Evolutionary conservation across 768 basidiomycete species (phyloP).

Genomic region (Cystofilobasidium macerans): DNA sequence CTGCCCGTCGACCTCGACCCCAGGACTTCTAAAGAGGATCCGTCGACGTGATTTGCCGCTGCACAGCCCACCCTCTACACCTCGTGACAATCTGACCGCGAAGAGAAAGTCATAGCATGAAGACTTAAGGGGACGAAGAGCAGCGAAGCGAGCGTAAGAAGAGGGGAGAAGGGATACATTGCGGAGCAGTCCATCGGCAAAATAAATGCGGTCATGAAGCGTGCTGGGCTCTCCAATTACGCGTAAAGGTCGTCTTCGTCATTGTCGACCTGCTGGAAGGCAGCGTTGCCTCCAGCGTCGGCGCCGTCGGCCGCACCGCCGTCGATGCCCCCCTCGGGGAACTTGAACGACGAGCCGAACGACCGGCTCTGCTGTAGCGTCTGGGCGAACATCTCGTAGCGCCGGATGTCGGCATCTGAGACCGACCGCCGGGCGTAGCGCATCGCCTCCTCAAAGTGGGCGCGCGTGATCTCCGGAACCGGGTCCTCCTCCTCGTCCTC

Average conservation of each 20-base stretch:
- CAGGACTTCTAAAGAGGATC: too few species aligned
- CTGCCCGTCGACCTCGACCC: too few species aligned
- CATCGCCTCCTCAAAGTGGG: constrained; percentile 99
- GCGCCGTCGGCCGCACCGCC: constrained; percentile 29
- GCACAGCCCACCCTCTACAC: too few species aligned
- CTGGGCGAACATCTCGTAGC: constrained; percentile 96
- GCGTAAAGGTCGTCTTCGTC: constrained; percentile 25
- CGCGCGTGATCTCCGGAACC: constrained; percentile 51
- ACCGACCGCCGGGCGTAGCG: constrained; percentile 81
- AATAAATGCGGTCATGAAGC: too few species aligned
- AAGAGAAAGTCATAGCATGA: too few species aligned
- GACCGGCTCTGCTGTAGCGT: constrained; percentile 37
- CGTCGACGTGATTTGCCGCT: too few species aligned
- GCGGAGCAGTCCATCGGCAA: too few species aligned
- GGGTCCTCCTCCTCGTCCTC: constrained; percentile 59
- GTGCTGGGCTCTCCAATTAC: too few species aligned
- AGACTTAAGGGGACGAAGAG: too few species aligned
- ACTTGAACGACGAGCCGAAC: constrained; percentile 91
- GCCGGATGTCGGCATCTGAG: constrained; percentile 33
- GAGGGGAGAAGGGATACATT: too few species aligned
- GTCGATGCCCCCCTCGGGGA: constrained; percentile 64
- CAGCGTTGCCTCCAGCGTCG: constrained; percentile 34
- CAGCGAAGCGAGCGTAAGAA: too few species aligned
- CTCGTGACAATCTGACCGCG: too few species aligned
- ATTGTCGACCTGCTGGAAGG: constrained; percentile 21